These are phyloP conservation scores for Ascochyta rabiei DNA, from an alignment of 2,329 filamentous ascomycete genomes.

Conservation along the genomic window DNA sequence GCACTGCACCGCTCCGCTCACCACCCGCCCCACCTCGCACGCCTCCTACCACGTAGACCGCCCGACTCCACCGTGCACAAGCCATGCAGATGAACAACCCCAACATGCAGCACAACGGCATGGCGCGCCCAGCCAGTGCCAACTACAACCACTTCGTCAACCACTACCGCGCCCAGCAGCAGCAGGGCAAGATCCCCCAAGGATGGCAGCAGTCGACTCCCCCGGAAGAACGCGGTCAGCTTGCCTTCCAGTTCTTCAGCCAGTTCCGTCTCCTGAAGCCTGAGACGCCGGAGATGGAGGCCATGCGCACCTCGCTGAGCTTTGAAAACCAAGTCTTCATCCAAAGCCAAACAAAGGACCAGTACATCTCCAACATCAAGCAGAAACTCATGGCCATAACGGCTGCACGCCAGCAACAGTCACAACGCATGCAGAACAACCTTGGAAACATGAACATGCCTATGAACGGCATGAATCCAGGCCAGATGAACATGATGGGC, in stretches of 20 bases:
- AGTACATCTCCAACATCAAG: conserved; percentile 39
- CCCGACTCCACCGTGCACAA: conserved; percentile 12
- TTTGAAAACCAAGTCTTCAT: conserved; percentile 40
- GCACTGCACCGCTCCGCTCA: conserved; percentile 4
- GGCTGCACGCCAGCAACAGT: conserved; percentile 36
- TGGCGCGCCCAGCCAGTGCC: conserved; percentile 24
- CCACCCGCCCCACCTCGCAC: background rate
- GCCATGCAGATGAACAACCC: conserved; percentile 43
- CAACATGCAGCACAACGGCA: conserved; percentile 38
- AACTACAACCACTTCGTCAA: conserved; percentile 34
- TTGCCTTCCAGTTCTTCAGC: conserved; percentile 43
- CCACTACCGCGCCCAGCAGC: conserved; percentile 36
- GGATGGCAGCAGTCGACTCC: conserved; percentile 43
- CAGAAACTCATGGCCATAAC: conserved; percentile 39
- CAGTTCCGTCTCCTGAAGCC: conserved; percentile 42
- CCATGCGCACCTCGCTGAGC: conserved; percentile 34
- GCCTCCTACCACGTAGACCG: conserved; percentile 14
- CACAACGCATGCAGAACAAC: conserved; percentile 33
- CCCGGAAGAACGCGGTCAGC: conserved; percentile 41
- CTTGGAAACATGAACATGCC: conserved; percentile 33
- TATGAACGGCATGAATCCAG: conserved; percentile 40
- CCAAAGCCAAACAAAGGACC: conserved; percentile 36
- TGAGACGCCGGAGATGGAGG: conserved; percentile 35
- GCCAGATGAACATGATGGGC: conserved; percentile 46
- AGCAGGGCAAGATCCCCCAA: conserved; percentile 35